phyloP scores from a whole-genome alignment of 2,329 filamentous ascomycete species.

The Sporothrix dimorphospora region DNA sequence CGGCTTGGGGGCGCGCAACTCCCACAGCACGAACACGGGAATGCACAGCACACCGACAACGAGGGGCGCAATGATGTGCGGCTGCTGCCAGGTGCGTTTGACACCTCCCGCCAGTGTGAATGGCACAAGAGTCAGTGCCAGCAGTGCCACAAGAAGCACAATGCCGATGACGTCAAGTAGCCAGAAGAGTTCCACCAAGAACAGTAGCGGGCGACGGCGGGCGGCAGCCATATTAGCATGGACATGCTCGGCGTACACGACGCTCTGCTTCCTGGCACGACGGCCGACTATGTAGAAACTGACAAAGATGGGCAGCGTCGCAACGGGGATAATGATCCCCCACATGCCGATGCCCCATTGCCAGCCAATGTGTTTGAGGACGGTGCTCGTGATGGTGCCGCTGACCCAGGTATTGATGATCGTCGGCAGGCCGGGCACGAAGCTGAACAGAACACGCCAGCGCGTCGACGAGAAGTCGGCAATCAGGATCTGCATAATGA shows the following conservation, averaged over 20 bases:
- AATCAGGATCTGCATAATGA: not conserved
- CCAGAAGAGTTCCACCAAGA: not conserved
- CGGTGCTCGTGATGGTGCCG: not conserved
- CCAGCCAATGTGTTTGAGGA: not conserved
- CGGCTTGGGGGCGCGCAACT: not conserved
- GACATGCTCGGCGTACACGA: not conserved
- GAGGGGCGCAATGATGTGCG: not conserved
- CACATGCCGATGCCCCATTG: slow-evolving; percentile 11
- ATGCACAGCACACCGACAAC: not conserved
- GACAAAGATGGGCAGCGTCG: not conserved
- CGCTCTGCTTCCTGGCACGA: not conserved
- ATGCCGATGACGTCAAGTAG: not conserved
- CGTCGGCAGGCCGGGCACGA: not conserved
- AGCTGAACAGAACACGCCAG: not conserved
- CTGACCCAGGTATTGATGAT: slow-evolving; percentile 6
- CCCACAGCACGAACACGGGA: not conserved
- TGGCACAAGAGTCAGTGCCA: not conserved
- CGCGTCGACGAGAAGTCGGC: slow-evolving; percentile 1
- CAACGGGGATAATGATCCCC: not conserved
- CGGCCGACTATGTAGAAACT: not conserved
- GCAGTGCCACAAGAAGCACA: not conserved
- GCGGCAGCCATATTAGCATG: not conserved
- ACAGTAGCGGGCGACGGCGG: not conserved
- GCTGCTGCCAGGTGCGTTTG: not conserved
- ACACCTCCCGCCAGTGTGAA: not conserved